Conservation (phyloP, 1,284 basidiomycete species). For the Meira miltonrushii region DNA sequence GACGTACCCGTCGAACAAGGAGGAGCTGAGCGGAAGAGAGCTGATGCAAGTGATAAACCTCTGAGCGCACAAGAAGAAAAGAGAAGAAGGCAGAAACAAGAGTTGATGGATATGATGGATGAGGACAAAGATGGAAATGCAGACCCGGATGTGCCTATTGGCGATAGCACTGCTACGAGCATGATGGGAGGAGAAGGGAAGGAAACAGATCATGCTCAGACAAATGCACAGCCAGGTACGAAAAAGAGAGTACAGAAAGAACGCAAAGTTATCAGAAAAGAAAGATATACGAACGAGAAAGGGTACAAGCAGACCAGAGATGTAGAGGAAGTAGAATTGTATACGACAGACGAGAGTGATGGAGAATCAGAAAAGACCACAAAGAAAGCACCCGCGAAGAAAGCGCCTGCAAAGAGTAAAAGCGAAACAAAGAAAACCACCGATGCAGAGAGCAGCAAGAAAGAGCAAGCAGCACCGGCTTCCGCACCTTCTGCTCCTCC, state of each 20-base stretch:
- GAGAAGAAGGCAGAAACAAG: slow-evolving; percentile 8
- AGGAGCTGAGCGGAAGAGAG: slow-evolving; percentile 12
- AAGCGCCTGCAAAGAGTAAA: not conserved
- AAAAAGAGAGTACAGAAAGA: slow-evolving; percentile 33
- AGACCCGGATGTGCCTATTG: slow-evolving; percentile 20
- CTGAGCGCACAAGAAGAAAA: not conserved
- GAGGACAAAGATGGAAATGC: not conserved
- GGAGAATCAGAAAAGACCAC: slow-evolving; percentile 18
- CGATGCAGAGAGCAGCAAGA: not conserved
- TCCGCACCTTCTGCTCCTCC: not conserved
- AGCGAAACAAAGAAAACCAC: not conserved
- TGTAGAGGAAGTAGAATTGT: slow-evolving; percentile 42
- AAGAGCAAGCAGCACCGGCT: not conserved
- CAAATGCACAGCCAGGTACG: not conserved
- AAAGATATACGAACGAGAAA: slow-evolving; percentile 38
- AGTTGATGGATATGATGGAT: slow-evolving; percentile 7
- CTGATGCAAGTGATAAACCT: slow-evolving; percentile 5
- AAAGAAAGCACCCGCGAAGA: not conserved
- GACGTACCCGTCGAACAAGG: not conserved
- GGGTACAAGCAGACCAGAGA: slow-evolving; percentile 32
- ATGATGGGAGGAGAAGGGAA: slow-evolving; percentile 26
- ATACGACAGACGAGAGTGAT: slow-evolving; percentile 36
- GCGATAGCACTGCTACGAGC: slow-evolving; percentile 20
- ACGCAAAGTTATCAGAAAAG: slow-evolving; percentile 39
- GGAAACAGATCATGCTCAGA: not conserved